Evolutionary conservation across 2,329 filamentous ascomycete species (phyloP).

Genomic region (Ilyonectria sp.): DNA sequence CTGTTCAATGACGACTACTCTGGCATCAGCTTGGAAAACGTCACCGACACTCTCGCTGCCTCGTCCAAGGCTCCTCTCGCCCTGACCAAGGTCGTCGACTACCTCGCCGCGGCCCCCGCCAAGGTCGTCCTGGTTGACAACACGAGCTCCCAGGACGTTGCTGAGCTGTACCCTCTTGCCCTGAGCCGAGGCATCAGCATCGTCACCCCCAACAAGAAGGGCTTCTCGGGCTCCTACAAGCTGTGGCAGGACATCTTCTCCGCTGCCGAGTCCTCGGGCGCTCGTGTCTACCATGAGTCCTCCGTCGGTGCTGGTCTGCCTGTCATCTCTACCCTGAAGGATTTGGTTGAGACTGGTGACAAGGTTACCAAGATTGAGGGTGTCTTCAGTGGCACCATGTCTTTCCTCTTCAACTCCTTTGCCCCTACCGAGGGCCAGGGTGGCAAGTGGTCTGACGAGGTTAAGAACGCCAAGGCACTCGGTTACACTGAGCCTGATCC

Average conservation of each 20-base stretch:
- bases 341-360: constrained; percentile 95
- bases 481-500: constrained; percentile 95
- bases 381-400: constrained; percentile 98
- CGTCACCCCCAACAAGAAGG: constrained; percentile 99
- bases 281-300: constrained; percentile 94
- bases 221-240: constrained; percentile 85
- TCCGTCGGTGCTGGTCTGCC: constrained; percentile 95
- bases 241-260: constrained; percentile 92
- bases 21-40: constrained; percentile 73
- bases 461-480: constrained; percentile 90
- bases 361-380: constrained; percentile 93
- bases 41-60: constrained; percentile 74
- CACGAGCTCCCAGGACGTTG: constrained; percentile 91
- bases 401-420: constrained; percentile 98
- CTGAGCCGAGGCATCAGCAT: constrained; percentile 88
- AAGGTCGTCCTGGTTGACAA: constrained; percentile 93
- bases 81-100: constrained; percentile 80
- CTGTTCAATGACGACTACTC: constrained; percentile 83
- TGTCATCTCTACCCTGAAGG: constrained; percentile 92
- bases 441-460: constrained; percentile 91
- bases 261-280: constrained; percentile 77
- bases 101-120: constrained; percentile 82
- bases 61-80: constrained; percentile 77
- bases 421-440: constrained; percentile 82
- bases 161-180: constrained; percentile 85